Evolutionary conservation across 1,139 yeast species (phyloP), one percentile per base, ranked within the genome.

Genomic region (Candida gigantensis): DNA sequence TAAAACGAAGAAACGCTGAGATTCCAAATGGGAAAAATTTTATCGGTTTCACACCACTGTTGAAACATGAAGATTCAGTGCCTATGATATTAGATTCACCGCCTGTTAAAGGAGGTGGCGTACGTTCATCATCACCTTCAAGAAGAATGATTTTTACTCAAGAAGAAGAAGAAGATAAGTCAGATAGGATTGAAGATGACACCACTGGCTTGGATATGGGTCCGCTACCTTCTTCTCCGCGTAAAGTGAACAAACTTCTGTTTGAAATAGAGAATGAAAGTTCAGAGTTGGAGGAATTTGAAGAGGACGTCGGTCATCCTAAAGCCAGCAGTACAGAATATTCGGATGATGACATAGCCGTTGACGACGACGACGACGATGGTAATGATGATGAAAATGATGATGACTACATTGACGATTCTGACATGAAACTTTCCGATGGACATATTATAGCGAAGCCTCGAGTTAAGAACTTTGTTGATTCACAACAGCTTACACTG

Each of bases 71-170:
- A 24, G 30, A 31, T 36, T 36, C 42, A 13, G 37, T 39, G 11
- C 47, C 47, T 2, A 28, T 44, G 34, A 35, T 44, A 4, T 32
- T 42, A 19, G 47, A 47, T 8, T 47, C 54, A 3, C 45, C 50
- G 2, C 23, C 30, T 31, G 37, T 39, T 39, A 20, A 5, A 9
- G 7, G 39, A n/a, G n/a, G n/a, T n/a, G n/a, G n/a, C n/a, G n/a
- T n/a, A 38, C 24, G 43, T 35, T 32, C 43, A 34, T 28, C 48
- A 36, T 12, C 50, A 39, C 23, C 36, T 17, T 16, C 18, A 14
- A 34, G 7, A 18, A 21, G 12, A 18, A 18, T 5, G 13, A 20
- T 8, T 14, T 30, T 11, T 18, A 21, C 2, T 10, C 21, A 6
- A 18, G 21, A 18, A 18, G 23, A 20, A 10, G 35, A 35, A 30